Base-by-base conservation (phyloP, 352 stramenopile species). In the Elongisporangium undulatum region DNA sequence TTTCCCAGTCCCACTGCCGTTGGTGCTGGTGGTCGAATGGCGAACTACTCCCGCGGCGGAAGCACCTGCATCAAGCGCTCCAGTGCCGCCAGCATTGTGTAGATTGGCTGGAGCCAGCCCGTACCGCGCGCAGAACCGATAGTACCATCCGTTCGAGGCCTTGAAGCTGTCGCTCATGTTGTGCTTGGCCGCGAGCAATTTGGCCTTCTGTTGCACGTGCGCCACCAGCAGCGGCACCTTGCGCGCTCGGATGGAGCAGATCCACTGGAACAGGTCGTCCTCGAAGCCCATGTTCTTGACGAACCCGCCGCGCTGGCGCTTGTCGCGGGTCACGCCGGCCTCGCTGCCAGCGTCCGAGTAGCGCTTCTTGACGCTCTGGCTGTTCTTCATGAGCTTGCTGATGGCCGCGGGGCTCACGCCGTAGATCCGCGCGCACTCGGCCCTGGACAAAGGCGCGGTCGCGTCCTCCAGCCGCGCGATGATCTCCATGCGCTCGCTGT, bases 321-420 rank as follows among this genome's bases (percentile, higher is more conserved):
- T 77, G 62, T 80, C 76, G 7, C 75, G 74, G 39, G 66, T 49
- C 13, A 61, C 58, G 12, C 66, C 58, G 9, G 62, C 62, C 15
- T 76, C 66, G 1, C 55, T 61, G n/a, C 70, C 73, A 26, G 72
- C 79, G 26, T 81, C 73, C 51, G 76, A 74, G 55, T 89, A 89
- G 51, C 82, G 79, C 60, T 87, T 85, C 53, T 88, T 88, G 60
- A 92, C 79, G 17, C 68, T 74, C 56, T 82, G 63, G 22, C 79
- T 79, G 48, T 82, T 75, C 58, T 92, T 88, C 75, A 87, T 87
- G 68, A 92, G 77, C 63, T 90, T 89, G 55, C 79, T 87, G 71
- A 90, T 92, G 41, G 82, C 82, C 23, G 82, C 80, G 58, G 76
- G 80, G 21, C 72, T 85, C 49, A 92, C 80, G 45, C 79, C 79